Percentiles rank a stretch among this genome's conserved stretches.
These are phyloP conservation scores for Penicillium goetzii DNA, from an alignment of 495 filamentous ascomycete species.

Conservation along the genomic window DNA sequence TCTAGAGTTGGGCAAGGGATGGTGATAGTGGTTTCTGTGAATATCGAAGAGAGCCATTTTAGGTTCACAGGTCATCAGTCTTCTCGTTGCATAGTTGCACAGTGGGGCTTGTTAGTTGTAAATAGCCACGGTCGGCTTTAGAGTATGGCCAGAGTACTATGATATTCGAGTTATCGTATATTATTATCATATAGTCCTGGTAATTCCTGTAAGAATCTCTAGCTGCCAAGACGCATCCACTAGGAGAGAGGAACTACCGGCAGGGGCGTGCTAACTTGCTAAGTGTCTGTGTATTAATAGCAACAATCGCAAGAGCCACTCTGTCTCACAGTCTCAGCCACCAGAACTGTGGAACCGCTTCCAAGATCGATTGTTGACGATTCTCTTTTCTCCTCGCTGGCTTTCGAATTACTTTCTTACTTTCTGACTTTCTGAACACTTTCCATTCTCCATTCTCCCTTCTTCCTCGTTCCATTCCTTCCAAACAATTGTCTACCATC, in stretches of 20 bases:
- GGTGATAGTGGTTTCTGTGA: too few species aligned
- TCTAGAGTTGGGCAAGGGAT: too few species aligned
- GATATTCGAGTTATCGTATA: too few species aligned
- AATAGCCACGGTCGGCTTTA: too few species aligned
- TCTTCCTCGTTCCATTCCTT: background rate
- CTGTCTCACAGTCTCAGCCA: conserved; percentile 19
- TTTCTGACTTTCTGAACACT: background rate
- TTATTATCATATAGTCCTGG: background rate
- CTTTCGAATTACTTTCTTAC: background rate
- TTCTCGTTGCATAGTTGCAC: too few species aligned
- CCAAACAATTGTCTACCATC: background rate
- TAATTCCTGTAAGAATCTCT: background rate
- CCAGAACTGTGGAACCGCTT: conserved; percentile 11
- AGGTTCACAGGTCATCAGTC: too few species aligned
- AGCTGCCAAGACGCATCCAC: conserved; percentile 1
- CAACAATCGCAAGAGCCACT: conserved; percentile 4
- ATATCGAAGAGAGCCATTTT: too few species aligned
- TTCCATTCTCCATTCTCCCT: background rate
- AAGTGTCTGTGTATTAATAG: conserved; percentile 24
- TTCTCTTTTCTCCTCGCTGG: conserved; percentile 6
- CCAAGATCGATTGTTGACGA: conserved; percentile 7
- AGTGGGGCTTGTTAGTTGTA: too few species aligned
- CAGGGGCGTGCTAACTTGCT: too few species aligned
- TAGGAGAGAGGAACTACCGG: background rate
- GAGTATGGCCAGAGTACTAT: too few species aligned